phyloP scores from a whole-genome alignment of 805 yeast species.

The Priceomyces castillae region DNA sequence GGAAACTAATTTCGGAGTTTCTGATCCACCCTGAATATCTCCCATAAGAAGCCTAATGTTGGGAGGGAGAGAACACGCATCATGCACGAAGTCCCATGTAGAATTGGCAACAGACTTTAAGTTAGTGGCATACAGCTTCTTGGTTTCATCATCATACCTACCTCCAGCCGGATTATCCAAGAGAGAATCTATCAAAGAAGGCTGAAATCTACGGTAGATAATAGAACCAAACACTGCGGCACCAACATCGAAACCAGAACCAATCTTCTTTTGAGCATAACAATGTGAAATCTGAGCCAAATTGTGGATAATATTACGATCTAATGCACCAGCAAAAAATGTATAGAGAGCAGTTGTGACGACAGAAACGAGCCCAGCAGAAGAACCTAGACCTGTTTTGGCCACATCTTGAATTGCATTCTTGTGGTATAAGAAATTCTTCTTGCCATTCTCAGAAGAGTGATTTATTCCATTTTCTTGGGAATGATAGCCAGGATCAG shows the following conservation, averaged over 20 bases:
- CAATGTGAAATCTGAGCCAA: conserved; percentile 89
- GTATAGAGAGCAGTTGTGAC: conserved; percentile 67
- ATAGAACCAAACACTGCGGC: conserved; percentile 92
- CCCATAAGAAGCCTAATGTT: conserved; percentile 81
- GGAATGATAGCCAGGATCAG: conserved; percentile 90
- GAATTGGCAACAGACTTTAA: conserved; percentile 39
- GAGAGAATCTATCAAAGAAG: conserved; percentile 45
- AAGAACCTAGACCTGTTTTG: conserved; percentile 94
- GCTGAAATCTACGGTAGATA: conserved; percentile 71
- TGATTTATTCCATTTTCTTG: conserved; percentile 47
- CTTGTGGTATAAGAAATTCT: conserved; percentile 58
- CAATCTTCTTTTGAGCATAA: conserved; percentile 90
- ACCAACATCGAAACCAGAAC: conserved; percentile 97
- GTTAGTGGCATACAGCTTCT: conserved; percentile 8
- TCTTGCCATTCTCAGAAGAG: conserved; percentile 33
- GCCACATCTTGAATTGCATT: conserved; percentile 67
- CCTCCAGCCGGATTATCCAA: conserved; percentile 18
- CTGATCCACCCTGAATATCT: conserved; percentile 88
- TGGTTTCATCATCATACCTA: conserved; percentile 10
- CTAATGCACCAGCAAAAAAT: conserved; percentile 38
- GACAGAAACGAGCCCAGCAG: conserved; percentile 89
- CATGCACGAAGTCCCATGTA: conserved; percentile 62
- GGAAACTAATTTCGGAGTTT: conserved; percentile 86
- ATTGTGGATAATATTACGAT: conserved; percentile 59
- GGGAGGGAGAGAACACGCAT: conserved; percentile 62